Base-by-base conservation (phyloP, 176 grass and related monocot genomes). In the Areca catechu region DNA sequence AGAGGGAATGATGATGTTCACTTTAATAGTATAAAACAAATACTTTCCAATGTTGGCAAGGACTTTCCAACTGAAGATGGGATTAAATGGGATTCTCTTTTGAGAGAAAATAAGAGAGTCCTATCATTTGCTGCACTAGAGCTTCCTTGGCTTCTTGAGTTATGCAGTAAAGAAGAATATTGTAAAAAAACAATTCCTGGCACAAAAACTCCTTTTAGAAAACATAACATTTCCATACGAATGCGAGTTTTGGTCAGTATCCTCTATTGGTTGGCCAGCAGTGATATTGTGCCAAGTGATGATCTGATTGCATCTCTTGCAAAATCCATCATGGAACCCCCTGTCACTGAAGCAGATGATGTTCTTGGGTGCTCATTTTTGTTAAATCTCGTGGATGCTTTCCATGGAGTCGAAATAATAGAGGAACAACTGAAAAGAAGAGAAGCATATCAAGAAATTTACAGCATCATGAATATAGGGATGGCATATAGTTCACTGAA, bases 401-500 rank as follows among this genome's bases (percentile, higher is more conserved):
- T 96, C 61, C 76, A 76, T 43, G 92, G 92, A 62, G 92, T 96
- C 22, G 74, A 81, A 58, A 68, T 84, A 74, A 90, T 96, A 74
- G 92, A 96, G 78, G 83, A 90, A 55, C 83, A 87, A 21, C 76
- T 96, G 15, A 84, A 88, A 76, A 76, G 57, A 37, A 85, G 86
- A 75, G 71, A 71, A 66, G 79, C 68, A 60, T 87, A 87, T 85
- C 78, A 84, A 73, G 80, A 96, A 75, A 83, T 96, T 65, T 81
- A 75, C 75, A 90, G 75, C 68, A 77, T 96, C 51, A 96, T 96
- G 92, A 86, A 75, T 61, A 55, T 96, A 57, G 92, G 92, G 57
- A 90, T 90, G 86, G 57, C 53, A 74, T 96, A 90, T 79, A 87
- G 86, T 81, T 84, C 83, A 22, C 81, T 96, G 71, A 90, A 90